Base-by-base conservation (phyloP, 2,329 filamentous ascomycete genomes). In the Chrysoporthe austroafricana region DNA sequence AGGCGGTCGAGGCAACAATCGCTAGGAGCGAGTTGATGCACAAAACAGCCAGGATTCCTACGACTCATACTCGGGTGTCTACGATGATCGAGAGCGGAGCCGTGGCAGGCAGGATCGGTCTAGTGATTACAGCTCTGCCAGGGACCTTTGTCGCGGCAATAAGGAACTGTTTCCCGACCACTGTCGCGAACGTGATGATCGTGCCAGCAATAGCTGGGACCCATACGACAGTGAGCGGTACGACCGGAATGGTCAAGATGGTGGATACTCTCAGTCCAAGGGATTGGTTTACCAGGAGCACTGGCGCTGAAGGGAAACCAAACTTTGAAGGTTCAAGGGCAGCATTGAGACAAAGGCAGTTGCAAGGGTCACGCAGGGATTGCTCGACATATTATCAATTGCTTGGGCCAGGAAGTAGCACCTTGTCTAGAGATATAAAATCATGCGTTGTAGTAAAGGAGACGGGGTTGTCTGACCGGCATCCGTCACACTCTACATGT, bases 1-100 rank as follows among this genome's bases (percentile, higher is more conserved):
- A 62, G 64, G 64, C n/a, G 69, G 67, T 61, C 67, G 64, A 44
- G 63, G 69, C 50, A 69, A 50, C 60, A 66, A 58, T 48, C 69
- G 69, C 39, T 70, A 70, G 68, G 58, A 64, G 44, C 62, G 66
- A 44, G 21, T 44, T 68, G 66, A 52, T 52, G 34, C 58, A 42
- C 43, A 44, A n/a, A 52, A 59, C 62, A 36, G 43, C 62, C 56
- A 21, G 26, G 34, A 46, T 16, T 34, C 61, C 13, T 5, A 61
- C 34, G 8, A 59, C 43, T 21, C 56, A 21, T 50, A 39, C n/a
- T 21, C 36, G 43, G 14, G 32, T 32, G 50, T 32, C 18, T 57
- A 50, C 39, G 21, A 9, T 57, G 58, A 58, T 16, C 58, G 39
- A 59, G 44, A 60, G 42, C 21, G 26, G 16, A 62, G 57, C 43